Evolutionary conservation across 2,329 filamentous ascomycete species (phyloP), one percentile per base, ranked within the genome.

Genomic region (Stemphylium beticola): DNA sequence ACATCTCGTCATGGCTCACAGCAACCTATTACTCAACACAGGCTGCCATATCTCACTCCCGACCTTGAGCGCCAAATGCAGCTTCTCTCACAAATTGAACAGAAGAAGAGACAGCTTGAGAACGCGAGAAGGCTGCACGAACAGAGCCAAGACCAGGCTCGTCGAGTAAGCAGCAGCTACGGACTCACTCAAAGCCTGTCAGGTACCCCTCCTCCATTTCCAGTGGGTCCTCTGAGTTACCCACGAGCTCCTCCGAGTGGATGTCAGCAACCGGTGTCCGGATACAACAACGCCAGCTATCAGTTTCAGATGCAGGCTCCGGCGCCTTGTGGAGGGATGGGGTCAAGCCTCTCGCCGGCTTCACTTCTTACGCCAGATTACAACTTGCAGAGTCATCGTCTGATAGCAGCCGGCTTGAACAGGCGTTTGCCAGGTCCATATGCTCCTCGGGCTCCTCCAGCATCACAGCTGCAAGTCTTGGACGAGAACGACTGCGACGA

Each of bases 181-280:
- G 18, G 31, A n/a, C 20, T 39, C 36, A 8, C 24, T 24, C 37
- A 12, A 7, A 34, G n/a, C 8, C 42, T 40, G 3, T 4, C 15
- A 15, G 7, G 18, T n/a, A 14, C 33, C 11, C 33, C 20, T 31
- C 14, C 46, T 26, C 4, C 38, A 10, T 37, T 46, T 7, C 14
- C 43, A 9, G 38, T 10, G 11, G 48, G 37, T 4, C 46, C 51
- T n/a, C 17, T 50, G 14, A 39, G 32, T n/a, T 58, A 58, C 15
- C 42, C 34, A 11, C 34, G 42, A 4, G 31, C 38, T 8, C 26
- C 41, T 17, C 33, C 24, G 12, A 18, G 14, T 7, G 14, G 20
- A n/a, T 40, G 29, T 33, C 46, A 38, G 29, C 42, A 34, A 8
- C 5, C 33, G 3, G 7, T 8, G 2, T 33, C 18, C 8, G 36